These are phyloP conservation scores for Phialocephala subalpina DNA, from an alignment of 2,329 filamentous ascomycete species.

Conservation along the genomic window DNA sequence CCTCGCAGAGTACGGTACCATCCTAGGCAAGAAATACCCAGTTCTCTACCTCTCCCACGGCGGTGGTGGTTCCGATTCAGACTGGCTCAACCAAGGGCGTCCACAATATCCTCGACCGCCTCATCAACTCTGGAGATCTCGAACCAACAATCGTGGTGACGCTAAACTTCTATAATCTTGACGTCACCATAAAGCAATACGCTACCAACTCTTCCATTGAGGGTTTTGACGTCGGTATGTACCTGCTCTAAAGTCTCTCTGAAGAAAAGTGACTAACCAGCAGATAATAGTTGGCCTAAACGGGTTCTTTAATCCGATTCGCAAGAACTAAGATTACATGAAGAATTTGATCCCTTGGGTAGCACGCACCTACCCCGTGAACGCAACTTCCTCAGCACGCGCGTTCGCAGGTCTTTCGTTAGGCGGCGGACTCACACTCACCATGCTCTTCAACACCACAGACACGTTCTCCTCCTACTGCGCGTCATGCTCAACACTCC, in stretches of 20 bases:
- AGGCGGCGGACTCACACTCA: not conserved
- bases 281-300: not conserved
- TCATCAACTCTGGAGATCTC: not conserved
- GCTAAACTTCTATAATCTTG: slow-evolving; percentile 10
- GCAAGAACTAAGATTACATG: not conserved
- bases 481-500: slow-evolving; percentile 10
- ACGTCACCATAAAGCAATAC: not conserved
- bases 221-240: slow-evolving; percentile 9
- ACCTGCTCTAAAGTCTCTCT: not conserved
- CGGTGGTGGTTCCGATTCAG: slow-evolving; percentile 5
- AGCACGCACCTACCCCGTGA: slow-evolving; percentile 7
- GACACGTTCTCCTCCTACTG: slow-evolving; percentile 5
- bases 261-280: not conserved
- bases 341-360: slow-evolving; percentile 7
- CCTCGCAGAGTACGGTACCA: slow-evolving; percentile 4
- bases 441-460: slow-evolving; percentile 13
- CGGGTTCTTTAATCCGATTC: slow-evolving; percentile 5
- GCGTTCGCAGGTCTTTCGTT: slow-evolving; percentile 12
- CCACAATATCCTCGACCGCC: slow-evolving; percentile 8
- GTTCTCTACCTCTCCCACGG: slow-evolving; percentile 12
- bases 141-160: slow-evolving; percentile 10
- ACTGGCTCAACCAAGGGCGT: slow-evolving; percentile 13
- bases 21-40: slow-evolving; percentile 11
- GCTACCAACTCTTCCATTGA: slow-evolving; percentile 5
- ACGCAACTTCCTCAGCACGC: not conserved